phyloP scores from a whole-genome alignment of 164 flowering plant genomes.

The Vitis cinerea region DNA sequence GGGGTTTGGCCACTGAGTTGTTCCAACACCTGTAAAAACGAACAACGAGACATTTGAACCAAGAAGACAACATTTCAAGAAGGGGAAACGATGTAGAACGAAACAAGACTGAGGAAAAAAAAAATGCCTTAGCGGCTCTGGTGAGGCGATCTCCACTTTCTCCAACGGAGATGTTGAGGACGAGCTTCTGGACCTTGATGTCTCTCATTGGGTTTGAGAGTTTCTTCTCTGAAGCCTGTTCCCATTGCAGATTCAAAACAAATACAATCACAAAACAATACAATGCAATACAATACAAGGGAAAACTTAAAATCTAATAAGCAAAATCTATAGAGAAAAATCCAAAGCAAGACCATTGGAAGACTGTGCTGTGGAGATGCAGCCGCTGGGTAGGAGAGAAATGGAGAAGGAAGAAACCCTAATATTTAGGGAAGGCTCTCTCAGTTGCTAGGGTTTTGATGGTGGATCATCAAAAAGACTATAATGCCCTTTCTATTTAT shows the following conservation, averaged over 20 bases:
- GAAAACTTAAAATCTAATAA: too few species aligned
- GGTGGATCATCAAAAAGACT: too few species aligned
- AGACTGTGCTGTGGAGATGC: too few species aligned
- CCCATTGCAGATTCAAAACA: background rate
- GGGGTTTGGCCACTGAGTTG: conserved; percentile 51
- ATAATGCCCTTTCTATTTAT: too few species aligned
- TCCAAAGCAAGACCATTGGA: too few species aligned
- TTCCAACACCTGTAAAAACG: conserved; percentile 37
- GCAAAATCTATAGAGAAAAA: too few species aligned
- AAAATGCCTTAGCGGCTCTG: conserved; percentile 43
- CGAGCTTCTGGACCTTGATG: conserved; percentile 58
- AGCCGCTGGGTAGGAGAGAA: too few species aligned
- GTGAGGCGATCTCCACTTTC: conserved; percentile 59
- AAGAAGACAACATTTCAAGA: background rate
- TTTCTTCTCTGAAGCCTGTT: conserved; percentile 55
- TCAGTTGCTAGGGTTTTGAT: too few species aligned
- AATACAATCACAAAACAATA: background rate
- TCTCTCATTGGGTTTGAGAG: conserved; percentile 55
- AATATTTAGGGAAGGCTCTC: too few species aligned
- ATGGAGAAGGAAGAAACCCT: too few species aligned
- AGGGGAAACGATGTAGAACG: background rate
- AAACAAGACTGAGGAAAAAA: background rate
- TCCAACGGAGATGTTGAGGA: conserved; percentile 60
- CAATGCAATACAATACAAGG: too few species aligned
- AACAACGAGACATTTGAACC: background rate